These are phyloP conservation scores for Echeveria elegans DNA, from an alignment of 164 flowering plant species.

Conservation along the genomic window DNA sequence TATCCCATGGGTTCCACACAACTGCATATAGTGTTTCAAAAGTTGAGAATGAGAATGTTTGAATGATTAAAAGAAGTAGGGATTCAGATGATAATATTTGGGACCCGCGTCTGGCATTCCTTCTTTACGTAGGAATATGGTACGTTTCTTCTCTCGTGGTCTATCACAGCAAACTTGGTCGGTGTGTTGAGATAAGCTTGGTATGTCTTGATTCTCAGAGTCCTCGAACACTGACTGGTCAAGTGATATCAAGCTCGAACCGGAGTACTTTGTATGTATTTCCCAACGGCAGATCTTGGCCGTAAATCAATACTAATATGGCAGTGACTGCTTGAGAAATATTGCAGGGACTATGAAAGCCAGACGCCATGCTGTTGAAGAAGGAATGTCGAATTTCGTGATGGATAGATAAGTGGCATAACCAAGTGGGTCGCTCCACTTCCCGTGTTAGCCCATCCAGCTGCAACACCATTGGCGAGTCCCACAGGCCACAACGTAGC, in stretches of 20 bases:
- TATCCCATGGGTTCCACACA: constrained; percentile 96
- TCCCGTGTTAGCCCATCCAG: constrained; percentile 63
- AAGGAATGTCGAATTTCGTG: constrained; percentile 12
- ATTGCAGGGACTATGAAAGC: constrained; percentile 39
- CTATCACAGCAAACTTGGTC: constrained; percentile 75
- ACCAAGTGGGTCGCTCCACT: constrained; percentile 44
- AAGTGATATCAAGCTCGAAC: too few species aligned
- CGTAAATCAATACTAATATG: constrained; percentile 32
- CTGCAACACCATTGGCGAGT: constrained; percentile 46
- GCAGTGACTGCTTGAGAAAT: constrained; percentile 39
- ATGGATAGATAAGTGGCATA: constrained; percentile 44
- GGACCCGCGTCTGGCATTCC: constrained; percentile 82
- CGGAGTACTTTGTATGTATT: constrained; percentile 9
- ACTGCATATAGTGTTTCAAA: constrained; percentile 29
- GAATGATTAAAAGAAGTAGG: not conserved
- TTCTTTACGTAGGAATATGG: constrained; percentile 60
- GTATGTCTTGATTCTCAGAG: too few species aligned
- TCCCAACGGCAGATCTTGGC: constrained; percentile 49
- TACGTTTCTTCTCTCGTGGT: constrained; percentile 89
- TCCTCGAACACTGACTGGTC: too few species aligned
- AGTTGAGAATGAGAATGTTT: not conserved
- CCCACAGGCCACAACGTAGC: constrained; percentile 44
- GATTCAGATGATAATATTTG: not conserved
- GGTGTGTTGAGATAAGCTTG: constrained; percentile 70
- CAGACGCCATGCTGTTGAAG: constrained; percentile 42